Percentiles rank a stretch among this genome's conserved stretches.
phyloP scores from a whole-genome alignment of 768 basidiomycete genomes.

The Russula brevipes region DNA sequence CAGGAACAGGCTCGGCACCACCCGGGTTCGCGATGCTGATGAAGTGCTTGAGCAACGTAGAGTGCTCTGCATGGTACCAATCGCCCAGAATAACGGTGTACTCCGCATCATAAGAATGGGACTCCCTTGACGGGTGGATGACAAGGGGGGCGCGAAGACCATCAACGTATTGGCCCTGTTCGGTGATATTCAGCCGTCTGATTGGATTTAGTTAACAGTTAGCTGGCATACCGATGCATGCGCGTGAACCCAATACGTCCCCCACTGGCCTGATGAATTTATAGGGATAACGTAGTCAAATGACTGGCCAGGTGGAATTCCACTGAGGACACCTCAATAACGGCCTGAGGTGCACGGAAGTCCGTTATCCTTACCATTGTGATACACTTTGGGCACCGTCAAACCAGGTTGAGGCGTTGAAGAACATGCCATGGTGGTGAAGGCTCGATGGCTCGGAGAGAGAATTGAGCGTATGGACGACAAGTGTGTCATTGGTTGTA shows the following conservation, averaged over 20 bases:
- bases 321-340: constrained; percentile 38
- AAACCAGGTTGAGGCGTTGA: constrained; percentile 81
- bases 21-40: constrained; percentile 69
- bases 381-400: constrained; percentile 81
- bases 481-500: constrained; percentile 60
- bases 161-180: constrained; percentile 84
- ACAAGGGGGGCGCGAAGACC: constrained; percentile 85
- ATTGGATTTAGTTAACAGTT: not conserved
- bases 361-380: constrained; percentile 59
- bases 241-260: constrained; percentile 78
- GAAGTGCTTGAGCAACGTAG: constrained; percentile 57
- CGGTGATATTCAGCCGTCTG: not conserved
- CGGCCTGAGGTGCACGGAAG: not conserved
- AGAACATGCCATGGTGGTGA: constrained; percentile 95
- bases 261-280: constrained; percentile 63
- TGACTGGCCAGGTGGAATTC: constrained; percentile 66
- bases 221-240: constrained; percentile 46
- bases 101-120: constrained; percentile 80
- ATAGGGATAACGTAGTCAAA: constrained; percentile 75
- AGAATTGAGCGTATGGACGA: constrained; percentile 73
- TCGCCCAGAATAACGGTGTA: constrained; percentile 82
- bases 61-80: constrained; percentile 86
- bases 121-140: constrained; percentile 63
- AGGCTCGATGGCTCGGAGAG: constrained; percentile 62
- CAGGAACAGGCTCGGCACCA: constrained; percentile 86